phyloP scores from a whole-genome alignment of 345 rosid genomes.

The Sisymbrium irio region DNA sequence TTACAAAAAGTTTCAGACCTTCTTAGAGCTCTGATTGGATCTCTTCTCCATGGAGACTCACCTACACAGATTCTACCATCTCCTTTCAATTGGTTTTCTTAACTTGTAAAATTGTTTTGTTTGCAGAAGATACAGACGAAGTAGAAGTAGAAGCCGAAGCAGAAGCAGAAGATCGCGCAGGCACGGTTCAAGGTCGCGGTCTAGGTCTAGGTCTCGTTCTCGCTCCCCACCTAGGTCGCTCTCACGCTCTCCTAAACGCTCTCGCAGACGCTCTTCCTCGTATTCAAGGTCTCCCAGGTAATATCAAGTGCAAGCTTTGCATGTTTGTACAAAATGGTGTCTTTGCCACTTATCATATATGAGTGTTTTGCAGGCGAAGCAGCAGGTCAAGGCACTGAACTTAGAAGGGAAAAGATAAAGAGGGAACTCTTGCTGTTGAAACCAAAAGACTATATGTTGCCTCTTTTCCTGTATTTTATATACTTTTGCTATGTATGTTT shows the following conservation, averaged over 20 bases:
- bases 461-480: background rate
- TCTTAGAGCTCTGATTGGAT: constrained; percentile 10
- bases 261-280: constrained; percentile 41
- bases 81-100: constrained; percentile 6
- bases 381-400: constrained; percentile 64
- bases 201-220: constrained; percentile 40
- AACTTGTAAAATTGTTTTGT: background rate
- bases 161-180: constrained; percentile 57
- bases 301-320: constrained; percentile 4
- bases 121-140: constrained; percentile 50
- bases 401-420: background rate
- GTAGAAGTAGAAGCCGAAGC: constrained; percentile 52
- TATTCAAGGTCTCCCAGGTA: constrained; percentile 77
- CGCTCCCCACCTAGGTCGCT: constrained; percentile 40
- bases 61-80: background rate
- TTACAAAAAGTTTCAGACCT: background rate
- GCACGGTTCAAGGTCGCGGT: constrained; percentile 43
- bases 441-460: background rate
- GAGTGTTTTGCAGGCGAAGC: constrained; percentile 52
- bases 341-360: background rate
- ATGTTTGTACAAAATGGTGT: background rate
- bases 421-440: background rate
- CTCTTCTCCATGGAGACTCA: background rate
- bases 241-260: constrained; percentile 40
- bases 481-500: background rate